Percentiles rank a stretch among this genome's conserved stretches.
phyloP scores from a whole-genome alignment of 148 eudicot species.

The Persicaria tinctoria region DNA sequence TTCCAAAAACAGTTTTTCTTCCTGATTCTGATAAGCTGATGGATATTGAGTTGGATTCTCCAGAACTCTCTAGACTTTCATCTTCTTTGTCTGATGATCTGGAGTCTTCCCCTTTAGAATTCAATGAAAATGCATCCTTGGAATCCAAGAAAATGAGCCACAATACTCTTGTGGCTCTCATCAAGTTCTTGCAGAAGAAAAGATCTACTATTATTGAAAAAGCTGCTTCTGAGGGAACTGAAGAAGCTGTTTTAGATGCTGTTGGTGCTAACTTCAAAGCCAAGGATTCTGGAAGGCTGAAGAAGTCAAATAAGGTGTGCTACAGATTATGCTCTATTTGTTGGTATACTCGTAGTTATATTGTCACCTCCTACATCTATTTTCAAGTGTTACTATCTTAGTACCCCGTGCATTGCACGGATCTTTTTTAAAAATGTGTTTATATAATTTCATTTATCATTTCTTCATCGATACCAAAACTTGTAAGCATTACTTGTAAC shows the following conservation, averaged over 20 bases:
- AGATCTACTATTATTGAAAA: slow-evolving; percentile 67
- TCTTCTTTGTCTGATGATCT: slow-evolving; percentile 83
- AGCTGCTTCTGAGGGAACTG: slow-evolving; percentile 96
- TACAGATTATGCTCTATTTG: slow-evolving; percentile 13
- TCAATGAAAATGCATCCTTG: slow-evolving; percentile 55
- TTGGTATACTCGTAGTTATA: neutral
- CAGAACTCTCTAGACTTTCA: slow-evolving; percentile 63
- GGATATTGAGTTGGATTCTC: slow-evolving; percentile 61
- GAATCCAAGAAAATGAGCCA: slow-evolving; percentile 91
- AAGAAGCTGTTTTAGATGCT: slow-evolving; percentile 89
- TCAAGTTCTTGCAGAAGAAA: slow-evolving; percentile 91
- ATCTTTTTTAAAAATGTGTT: too few species aligned
- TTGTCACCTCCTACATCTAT: neutral
- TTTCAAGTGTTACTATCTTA: too few species aligned
- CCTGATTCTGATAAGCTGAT: slow-evolving; percentile 71
- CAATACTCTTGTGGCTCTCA: slow-evolving; percentile 87
- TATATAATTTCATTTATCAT: too few species aligned
- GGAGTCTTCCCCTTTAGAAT: slow-evolving; percentile 54
- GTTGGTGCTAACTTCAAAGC: slow-evolving; percentile 60
- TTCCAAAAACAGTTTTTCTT: slow-evolving; percentile 64
- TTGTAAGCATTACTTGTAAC: too few species aligned
- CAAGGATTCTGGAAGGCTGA: slow-evolving; percentile 46
- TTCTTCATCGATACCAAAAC: too few species aligned
- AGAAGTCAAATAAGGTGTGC: slow-evolving; percentile 68
- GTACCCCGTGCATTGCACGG: too few species aligned